Evolutionary conservation across 768 basidiomycete genomes (phyloP).

Genomic region (Russula lepida): DNA sequence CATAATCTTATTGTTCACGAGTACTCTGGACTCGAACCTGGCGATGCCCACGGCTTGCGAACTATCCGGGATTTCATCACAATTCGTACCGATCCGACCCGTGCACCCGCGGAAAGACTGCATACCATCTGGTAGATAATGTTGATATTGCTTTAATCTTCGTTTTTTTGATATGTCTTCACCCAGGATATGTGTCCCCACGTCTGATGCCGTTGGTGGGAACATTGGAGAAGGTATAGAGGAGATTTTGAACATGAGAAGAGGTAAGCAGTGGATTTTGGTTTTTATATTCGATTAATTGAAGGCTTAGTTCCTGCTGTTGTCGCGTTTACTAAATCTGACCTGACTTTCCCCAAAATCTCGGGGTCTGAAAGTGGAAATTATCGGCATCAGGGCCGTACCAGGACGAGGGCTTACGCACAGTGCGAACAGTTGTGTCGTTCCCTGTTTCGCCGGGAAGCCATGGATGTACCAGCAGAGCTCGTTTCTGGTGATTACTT

Average conservation of each 20-base stretch:
- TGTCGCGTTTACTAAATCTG: slow-evolving; percentile 8
- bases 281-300: too few relatives aligned
- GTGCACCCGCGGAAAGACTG: neutral
- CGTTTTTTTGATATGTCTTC: neutral
- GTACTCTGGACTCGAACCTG: neutral
- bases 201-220: neutral
- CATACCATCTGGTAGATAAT: slow-evolving; percentile 1
- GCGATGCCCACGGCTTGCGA: neutral
- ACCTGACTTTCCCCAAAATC: neutral
- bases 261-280: neutral
- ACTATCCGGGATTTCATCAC: slow-evolving; percentile 5
- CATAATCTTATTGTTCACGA: slow-evolving; percentile 3
- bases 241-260: neutral
- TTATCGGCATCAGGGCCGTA: neutral
- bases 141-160: neutral
- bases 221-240: neutral
- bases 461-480: slow-evolving; percentile 5
- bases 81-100: neutral
- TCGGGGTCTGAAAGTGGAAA: neutral
- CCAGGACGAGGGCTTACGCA: neutral
- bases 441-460: neutral
- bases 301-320: neutral
- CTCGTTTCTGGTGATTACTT: neutral
- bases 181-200: neutral
- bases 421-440: neutral